These are phyloP conservation scores for Fusarium tuaranense DNA, from an alignment of 2,329 filamentous ascomycete species.

Conservation along the genomic window DNA sequence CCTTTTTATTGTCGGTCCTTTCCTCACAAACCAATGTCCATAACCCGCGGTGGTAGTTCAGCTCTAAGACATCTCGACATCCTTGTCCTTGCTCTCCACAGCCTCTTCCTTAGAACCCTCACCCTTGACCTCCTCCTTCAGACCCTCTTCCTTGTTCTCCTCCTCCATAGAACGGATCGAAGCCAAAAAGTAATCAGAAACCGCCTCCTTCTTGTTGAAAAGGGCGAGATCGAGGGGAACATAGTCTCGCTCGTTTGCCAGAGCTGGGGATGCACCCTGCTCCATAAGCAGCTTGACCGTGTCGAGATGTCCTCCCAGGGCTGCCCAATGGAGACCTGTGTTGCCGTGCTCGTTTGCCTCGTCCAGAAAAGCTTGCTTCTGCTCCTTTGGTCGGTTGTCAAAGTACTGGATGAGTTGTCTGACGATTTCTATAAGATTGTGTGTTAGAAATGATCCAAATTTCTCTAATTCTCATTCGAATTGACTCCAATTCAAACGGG, in stretches of 20 bases:
- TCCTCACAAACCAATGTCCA: neutral
- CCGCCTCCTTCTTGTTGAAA: constrained; percentile 74
- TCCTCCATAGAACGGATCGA: constrained; percentile 61
- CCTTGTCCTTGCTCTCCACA: constrained; percentile 48
- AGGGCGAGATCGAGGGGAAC: constrained; percentile 81
- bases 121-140: constrained; percentile 54
- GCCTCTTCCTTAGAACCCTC: constrained; percentile 55
- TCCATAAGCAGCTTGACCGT: constrained; percentile 82
- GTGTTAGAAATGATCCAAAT: neutral
- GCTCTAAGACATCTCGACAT: constrained; percentile 28
- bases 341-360: constrained; percentile 85
- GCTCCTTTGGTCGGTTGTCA: constrained; percentile 52
- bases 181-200: constrained; percentile 71
- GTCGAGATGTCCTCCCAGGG: constrained; percentile 86
- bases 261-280: constrained; percentile 79
- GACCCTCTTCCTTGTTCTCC: constrained; percentile 56
- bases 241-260: constrained; percentile 87
- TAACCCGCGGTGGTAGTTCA: neutral
- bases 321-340: constrained; percentile 94
- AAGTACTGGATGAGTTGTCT: constrained; percentile 58
- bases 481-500: neutral
- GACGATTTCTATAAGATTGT: constrained; percentile 55
- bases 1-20: neutral
- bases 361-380: constrained; percentile 70
- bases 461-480: neutral